These are phyloP conservation scores for Perkinsus marinus DNA, from an alignment of 169 alveolate species.

Conservation along the genomic window DNA sequence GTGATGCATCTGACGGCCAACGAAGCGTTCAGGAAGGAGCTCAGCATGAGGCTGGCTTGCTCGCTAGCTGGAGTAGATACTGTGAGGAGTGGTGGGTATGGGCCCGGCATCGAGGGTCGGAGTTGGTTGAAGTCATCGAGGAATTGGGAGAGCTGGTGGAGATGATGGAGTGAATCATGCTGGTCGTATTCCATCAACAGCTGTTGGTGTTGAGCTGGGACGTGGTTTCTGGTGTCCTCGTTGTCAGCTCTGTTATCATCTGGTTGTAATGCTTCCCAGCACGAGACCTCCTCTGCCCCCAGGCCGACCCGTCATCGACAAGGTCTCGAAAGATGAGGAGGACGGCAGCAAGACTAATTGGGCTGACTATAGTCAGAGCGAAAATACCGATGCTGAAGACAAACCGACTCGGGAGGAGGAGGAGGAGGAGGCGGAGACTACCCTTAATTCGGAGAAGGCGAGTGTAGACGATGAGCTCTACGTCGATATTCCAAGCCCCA, in stretches of 20 bases:
- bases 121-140: neutral
- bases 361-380: neutral
- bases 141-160: neutral
- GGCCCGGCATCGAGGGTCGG: neutral
- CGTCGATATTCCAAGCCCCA: neutral
- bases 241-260: too few relatives aligned
- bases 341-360: neutral
- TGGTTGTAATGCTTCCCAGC: neutral
- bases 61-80: neutral
- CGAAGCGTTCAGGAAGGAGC: too few relatives aligned
- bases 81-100: neutral
- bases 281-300: neutral
- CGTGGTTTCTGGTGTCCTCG: too few relatives aligned
- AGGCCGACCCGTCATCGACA: neutral
- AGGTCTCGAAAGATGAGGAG: neutral
- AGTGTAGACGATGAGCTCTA: neutral
- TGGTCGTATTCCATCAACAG: neutral
- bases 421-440: too few relatives aligned
- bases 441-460: neutral
- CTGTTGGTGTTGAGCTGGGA: neutral
- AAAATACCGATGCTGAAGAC: neutral
- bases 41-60: neutral
- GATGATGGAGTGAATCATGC: neutral
- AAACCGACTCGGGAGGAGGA: too few relatives aligned
- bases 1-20: too few relatives aligned